Conservation (phyloP, 2,329 filamentous ascomycete genomes). For the Ramularia endophylla region DNA sequence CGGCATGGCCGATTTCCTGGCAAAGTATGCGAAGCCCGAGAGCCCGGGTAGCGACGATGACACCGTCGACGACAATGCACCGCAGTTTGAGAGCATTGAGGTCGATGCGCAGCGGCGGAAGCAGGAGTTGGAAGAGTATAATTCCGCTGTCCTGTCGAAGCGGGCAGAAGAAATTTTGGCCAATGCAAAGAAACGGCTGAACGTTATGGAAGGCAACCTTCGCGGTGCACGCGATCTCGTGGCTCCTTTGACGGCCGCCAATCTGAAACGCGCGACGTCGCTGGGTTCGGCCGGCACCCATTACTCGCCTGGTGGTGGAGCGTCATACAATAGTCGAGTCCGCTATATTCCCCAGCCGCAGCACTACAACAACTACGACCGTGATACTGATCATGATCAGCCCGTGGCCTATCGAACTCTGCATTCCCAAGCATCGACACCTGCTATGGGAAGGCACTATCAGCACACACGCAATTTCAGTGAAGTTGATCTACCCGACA, state of each 20-base stretch:
- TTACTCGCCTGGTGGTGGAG: constrained; percentile 6
- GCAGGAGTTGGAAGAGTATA: constrained; percentile 51
- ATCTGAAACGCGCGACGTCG: constrained; percentile 33
- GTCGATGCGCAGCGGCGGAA: constrained; percentile 19
- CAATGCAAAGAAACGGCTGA: constrained; percentile 84
- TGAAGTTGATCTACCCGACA: constrained; percentile 49
- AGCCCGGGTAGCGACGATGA: constrained; percentile 20
- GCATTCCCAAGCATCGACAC: constrained; percentile 27
- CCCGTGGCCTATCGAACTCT: constrained; percentile 9
- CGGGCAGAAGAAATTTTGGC: constrained; percentile 86
- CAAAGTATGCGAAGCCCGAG: constrained; percentile 21
- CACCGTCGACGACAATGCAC: constrained; percentile 11
- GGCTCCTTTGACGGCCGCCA: constrained; percentile 33
- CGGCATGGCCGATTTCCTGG: constrained; percentile 31
- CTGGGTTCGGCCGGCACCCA: constrained; percentile 19
- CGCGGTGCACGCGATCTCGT: constrained; percentile 58
- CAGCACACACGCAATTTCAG: constrained; percentile 57
- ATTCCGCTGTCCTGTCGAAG: constrained; percentile 69
- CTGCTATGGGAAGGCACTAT: constrained; percentile 24
- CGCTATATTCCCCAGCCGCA: constrained; percentile 18
- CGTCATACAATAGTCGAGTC: constrained; percentile 10
- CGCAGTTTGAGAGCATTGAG: constrained; percentile 3
- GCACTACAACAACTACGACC: constrained; percentile 4
- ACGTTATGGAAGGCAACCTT: constrained; percentile 90
- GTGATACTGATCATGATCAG: constrained; percentile 5